A percentile compares a stretch with the other conserved stretches of the same genome.
Conservation (phyloP, 2,329 filamentous ascomycete species). For the Penicillium sp. region DNA sequence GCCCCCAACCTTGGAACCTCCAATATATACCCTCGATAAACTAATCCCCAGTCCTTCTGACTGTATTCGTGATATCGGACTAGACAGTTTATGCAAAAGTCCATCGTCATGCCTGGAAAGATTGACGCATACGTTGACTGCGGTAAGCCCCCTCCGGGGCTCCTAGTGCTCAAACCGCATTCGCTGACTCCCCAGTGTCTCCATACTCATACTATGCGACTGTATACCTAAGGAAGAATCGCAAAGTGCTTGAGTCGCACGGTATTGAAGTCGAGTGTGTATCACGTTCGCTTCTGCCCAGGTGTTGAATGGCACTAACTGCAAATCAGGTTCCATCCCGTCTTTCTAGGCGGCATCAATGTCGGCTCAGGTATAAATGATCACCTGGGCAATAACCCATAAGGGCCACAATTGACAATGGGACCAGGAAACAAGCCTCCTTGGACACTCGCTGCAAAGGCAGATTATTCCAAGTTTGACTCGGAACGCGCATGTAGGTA, state of each 20-base stretch:
- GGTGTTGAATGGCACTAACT: not conserved
- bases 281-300: not conserved
- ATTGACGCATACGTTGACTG: conserved; percentile 28
- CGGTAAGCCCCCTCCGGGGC: conserved; percentile 15
- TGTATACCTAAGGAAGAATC: conserved; percentile 60
- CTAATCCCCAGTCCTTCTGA: not conserved
- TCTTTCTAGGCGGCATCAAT: conserved; percentile 71
- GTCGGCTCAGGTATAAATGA: conserved; percentile 54
- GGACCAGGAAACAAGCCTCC: conserved; percentile 69
- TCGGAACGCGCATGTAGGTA: conserved; percentile 52
- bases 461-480: conserved; percentile 57
- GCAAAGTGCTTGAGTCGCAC: conserved; percentile 57
- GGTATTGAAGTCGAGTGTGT: conserved; percentile 67
- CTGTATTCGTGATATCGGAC: not conserved
- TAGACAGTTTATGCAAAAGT: not conserved
- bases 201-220: conserved; percentile 58
- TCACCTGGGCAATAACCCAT: not conserved
- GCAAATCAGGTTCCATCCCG: conserved; percentile 66
- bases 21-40: conserved; percentile 9
- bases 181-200: conserved; percentile 56
- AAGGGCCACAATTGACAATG: not conserved
- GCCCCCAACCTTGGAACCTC: conserved; percentile 1
- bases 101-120: conserved; percentile 21
- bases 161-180: not conserved
- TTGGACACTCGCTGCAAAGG: conserved; percentile 71